A percentile compares a stretch with the other conserved stretches of the same genome.
Conservation (phyloP, 805 yeast species). For the Monosporozyma aquatica region DNA sequence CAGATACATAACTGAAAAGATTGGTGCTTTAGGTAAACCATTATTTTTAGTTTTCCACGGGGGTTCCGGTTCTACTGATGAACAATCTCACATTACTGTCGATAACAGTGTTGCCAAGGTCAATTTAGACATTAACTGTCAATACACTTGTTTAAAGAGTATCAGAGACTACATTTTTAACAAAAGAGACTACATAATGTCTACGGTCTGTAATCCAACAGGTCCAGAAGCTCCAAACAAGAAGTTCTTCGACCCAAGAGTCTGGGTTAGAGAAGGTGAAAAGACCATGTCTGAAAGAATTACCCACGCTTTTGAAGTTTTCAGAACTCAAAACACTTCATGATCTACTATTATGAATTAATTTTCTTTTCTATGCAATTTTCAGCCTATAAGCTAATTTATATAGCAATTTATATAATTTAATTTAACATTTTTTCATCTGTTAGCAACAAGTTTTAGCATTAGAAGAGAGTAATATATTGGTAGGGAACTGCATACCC, state of each 20-base stretch:
- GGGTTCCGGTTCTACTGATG: slow-evolving; percentile 95
- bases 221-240: slow-evolving; percentile 99
- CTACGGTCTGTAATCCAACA: slow-evolving; percentile 97
- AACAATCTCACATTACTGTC: slow-evolving; percentile 88
- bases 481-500: too few species aligned
- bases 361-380: too few species aligned
- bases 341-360: too few species aligned
- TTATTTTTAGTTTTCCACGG: slow-evolving; percentile 99
- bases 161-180: slow-evolving; percentile 92
- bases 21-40: slow-evolving; percentile 54
- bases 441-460: too few species aligned
- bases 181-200: slow-evolving; percentile 88
- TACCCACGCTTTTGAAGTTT: slow-evolving; percentile 69
- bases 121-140: slow-evolving; percentile 98
- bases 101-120: slow-evolving; percentile 95
- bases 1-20: slow-evolving; percentile 66
- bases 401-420: too few species aligned
- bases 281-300: slow-evolving; percentile 91
- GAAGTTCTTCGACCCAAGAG: slow-evolving; percentile 99
- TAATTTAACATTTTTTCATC: too few species aligned
- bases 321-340: slow-evolving; percentile 69
- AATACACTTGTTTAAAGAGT: slow-evolving; percentile 94
- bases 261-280: slow-evolving; percentile 99
- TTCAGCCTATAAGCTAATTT: too few species aligned
- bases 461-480: too few species aligned